phyloP scores from a whole-genome alignment of 805 yeast genomes.

The Metschnikowia anglica region DNA sequence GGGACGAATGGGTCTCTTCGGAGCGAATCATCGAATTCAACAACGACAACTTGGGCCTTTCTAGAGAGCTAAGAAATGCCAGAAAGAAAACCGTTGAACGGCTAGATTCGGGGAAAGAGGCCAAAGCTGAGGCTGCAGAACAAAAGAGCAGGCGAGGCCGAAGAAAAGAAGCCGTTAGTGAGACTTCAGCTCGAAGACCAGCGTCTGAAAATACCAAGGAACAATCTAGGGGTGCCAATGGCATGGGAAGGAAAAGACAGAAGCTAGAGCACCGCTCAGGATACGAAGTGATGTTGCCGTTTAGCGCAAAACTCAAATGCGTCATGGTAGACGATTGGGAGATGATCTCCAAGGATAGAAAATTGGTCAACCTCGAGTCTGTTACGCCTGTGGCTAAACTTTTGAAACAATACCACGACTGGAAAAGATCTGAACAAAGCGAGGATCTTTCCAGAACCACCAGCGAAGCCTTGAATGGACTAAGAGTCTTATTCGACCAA shows the following conservation, averaged over 20 bases:
- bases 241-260: slow-evolving; percentile 12
- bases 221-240: slow-evolving; percentile 2
- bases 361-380: slow-evolving; percentile 65
- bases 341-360: slow-evolving; percentile 74
- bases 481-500: slow-evolving; percentile 71
- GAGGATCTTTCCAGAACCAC: slow-evolving; percentile 1
- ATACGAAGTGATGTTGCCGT: slow-evolving; percentile 51
- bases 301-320: slow-evolving; percentile 68
- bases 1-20: slow-evolving; percentile 93
- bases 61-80: slow-evolving; percentile 22
- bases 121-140: slow-evolving; percentile 13
- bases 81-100: slow-evolving; percentile 20
- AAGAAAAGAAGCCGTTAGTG: slow-evolving; percentile 13
- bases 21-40: slow-evolving; percentile 67
- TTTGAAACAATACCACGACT: slow-evolving; percentile 49
- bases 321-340: slow-evolving; percentile 93
- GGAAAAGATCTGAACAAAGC: slow-evolving; percentile 19
- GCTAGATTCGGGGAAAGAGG: slow-evolving; percentile 17
- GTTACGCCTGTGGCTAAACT: slow-evolving; percentile 52
- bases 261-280: slow-evolving; percentile 27
- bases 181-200: slow-evolving; percentile 4
- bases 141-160: slow-evolving; percentile 6
- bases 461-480: slow-evolving; percentile 65
- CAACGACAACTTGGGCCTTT: slow-evolving; percentile 60
- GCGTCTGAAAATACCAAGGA: slow-evolving; percentile 4